These are phyloP conservation scores for Zygosaccharomyces sapae DNA, from an alignment of 1,139 yeast genomes.

Conservation along the genomic window DNA sequence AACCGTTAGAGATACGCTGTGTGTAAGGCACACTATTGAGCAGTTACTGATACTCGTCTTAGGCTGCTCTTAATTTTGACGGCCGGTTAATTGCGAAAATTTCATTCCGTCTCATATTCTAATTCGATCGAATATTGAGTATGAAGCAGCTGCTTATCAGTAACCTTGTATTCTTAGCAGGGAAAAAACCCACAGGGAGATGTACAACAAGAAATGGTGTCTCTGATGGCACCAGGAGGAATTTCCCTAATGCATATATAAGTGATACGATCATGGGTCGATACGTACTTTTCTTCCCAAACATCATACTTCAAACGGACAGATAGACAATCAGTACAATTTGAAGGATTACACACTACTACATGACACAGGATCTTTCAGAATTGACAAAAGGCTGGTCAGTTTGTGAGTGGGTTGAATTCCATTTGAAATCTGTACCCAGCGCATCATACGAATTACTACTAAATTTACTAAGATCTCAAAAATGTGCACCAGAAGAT, in stretches of 20 bases:
- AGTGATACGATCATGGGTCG: neutral
- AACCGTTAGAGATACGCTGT: too few relatives aligned
- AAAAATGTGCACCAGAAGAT: constrained; percentile 49
- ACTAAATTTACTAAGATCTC: constrained; percentile 45
- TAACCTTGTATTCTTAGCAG: neutral
- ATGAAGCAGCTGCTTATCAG: neutral
- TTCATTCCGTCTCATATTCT: neutral
- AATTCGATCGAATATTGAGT: neutral
- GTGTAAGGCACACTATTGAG: neutral
- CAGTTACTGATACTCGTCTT: neutral
- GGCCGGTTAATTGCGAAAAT: constrained; percentile 6
- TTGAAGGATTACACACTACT: neutral
- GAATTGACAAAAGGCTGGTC: constrained; percentile 48
- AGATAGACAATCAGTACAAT: too few relatives aligned
- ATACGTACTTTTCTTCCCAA: too few relatives aligned
- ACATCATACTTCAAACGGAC: too few relatives aligned
- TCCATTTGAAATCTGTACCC: constrained; percentile 62
- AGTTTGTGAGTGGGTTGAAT: constrained; percentile 64
- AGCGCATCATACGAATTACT: constrained; percentile 54
- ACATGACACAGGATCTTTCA: constrained; percentile 3
- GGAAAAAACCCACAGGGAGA: neutral
- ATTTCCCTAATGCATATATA: neutral
- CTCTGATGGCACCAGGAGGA: too few relatives aligned
- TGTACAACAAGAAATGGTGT: neutral
- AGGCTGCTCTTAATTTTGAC: neutral